Evolutionary conservation across 129 eudicot genomes (phyloP), one percentile per base, ranked within the genome.

Genomic region (Logfia minima): DNA sequence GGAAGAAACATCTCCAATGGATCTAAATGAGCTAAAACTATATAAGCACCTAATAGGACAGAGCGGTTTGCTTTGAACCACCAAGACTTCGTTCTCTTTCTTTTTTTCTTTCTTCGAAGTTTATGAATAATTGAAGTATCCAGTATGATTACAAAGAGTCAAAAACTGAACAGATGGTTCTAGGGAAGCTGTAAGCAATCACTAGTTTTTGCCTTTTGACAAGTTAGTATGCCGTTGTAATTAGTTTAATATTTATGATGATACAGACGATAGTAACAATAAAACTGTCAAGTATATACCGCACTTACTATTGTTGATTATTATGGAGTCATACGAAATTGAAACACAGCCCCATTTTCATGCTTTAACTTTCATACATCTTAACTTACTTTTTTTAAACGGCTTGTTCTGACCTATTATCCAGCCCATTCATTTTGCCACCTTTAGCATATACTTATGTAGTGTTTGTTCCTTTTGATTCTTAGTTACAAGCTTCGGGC

Each of bases 401-500:
- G 48, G 13, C 45, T 41, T 14, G 48, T 41, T 41, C 48, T 64
- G 19, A 28, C 22, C 28, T 41, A 14, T 41, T 41, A 41, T 41
- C 48, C 34, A 8, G 28, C 64, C 29, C 16, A 4, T 29, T 13
- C 29, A 13, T 29, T 52, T 71, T 8, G 37, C 37, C 61, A 48
- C 34, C 23, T 48, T 32, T 18, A 5, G 41, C 8, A 18, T 34
- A 66, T 31, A 48, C 45, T 69, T 28, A 67, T 41, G 23, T 68
- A 4, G 29, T 77, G 26, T 37, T 59, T 43, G 79, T 60, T 67
- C 69, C 68, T 65, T 31, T 29, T 75, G 71, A 75, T 68, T 8
- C 23, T 6, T 70, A 94, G 99, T 83, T 89, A 75, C 88, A 86
- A 28, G 97, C 77, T 4, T 34, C 92, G 14, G 93, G 92, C 35